A percentile compares a stretch with the other conserved stretches of the same genome.
phyloP scores from a whole-genome alignment of 116 monocot species.

The Papilionanthe hybrid region DNA sequence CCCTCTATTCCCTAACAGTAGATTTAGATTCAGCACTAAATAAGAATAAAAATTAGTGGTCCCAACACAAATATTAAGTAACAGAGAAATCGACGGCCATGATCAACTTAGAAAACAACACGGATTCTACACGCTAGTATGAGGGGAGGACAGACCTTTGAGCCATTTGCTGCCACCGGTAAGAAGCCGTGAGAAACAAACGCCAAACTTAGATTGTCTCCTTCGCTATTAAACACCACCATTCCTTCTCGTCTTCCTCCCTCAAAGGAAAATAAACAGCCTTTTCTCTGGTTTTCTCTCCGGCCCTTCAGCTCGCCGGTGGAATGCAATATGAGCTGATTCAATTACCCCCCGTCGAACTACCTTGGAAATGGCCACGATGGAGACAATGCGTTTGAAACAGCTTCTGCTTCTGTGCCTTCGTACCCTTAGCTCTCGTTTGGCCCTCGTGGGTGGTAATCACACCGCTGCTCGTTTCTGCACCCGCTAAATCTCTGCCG shows the following conservation, averaged over 20 bases:
- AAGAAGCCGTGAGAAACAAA: background rate
- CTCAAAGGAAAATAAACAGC: background rate
- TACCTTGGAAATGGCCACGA: background rate
- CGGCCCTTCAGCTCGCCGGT: background rate
- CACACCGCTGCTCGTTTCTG: constrained; percentile 58
- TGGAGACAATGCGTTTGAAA: constrained; percentile 20
- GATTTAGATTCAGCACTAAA: too few species aligned
- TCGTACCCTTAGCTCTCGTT: constrained; percentile 12
- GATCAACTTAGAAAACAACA: background rate
- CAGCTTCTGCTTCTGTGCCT: constrained; percentile 28
- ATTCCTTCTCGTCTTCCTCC: background rate
- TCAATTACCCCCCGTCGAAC: background rate
- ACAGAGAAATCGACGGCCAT: too few species aligned
- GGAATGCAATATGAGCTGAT: background rate
- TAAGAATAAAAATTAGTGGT: too few species aligned
- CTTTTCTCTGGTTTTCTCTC: background rate
- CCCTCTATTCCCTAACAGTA: too few species aligned
- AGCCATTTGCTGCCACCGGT: background rate
- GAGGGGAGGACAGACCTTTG: background rate
- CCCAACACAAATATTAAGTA: too few species aligned
- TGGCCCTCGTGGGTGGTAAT: constrained; percentile 54
- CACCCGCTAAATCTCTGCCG: constrained; percentile 26
- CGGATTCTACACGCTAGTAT: background rate
- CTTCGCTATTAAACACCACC: background rate
- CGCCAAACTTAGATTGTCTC: background rate